phyloP scores from a whole-genome alignment of 1,284 basidiomycete genomes.

The Ustilago hordei region DNA sequence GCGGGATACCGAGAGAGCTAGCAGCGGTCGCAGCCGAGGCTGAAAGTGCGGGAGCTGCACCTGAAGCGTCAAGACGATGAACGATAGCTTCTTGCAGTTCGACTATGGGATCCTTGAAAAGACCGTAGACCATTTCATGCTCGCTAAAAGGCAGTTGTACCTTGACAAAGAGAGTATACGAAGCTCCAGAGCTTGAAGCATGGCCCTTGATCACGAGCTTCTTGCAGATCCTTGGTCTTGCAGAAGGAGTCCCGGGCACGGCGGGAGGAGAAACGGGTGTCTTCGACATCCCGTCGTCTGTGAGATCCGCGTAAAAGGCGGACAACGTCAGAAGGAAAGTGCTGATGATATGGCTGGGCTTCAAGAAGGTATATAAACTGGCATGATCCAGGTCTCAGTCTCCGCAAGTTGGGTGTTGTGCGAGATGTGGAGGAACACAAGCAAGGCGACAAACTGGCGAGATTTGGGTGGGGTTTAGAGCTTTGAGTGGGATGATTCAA shows the following conservation, averaged over 20 bases:
- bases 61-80: conserved; percentile 33
- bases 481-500: not conserved
- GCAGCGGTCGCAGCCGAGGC: conserved; percentile 38
- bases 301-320: not conserved
- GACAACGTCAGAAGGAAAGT: not conserved
- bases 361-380: conserved; percentile 9
- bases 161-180: conserved; percentile 44
- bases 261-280: not conserved
- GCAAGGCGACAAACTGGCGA: not conserved
- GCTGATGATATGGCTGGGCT: conserved; percentile 1
- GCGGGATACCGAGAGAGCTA: conserved; percentile 34
- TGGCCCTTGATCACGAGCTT: conserved; percentile 49
- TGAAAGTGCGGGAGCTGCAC: conserved; percentile 46
- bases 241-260: conserved; percentile 2
- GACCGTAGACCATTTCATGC: conserved; percentile 1
- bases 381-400: conserved; percentile 6
- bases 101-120: conserved; percentile 15
- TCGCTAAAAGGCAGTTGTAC: conserved; percentile 18
- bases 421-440: conserved; percentile 8
- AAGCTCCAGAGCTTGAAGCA: conserved; percentile 29
- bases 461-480: not conserved
- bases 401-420: not conserved
- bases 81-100: conserved; percentile 32
- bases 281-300: conserved; percentile 9
- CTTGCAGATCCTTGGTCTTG: conserved; percentile 34